phyloP scores from a whole-genome alignment of 2,329 filamentous ascomycete species.

The Zymoseptoria crescenta region DNA sequence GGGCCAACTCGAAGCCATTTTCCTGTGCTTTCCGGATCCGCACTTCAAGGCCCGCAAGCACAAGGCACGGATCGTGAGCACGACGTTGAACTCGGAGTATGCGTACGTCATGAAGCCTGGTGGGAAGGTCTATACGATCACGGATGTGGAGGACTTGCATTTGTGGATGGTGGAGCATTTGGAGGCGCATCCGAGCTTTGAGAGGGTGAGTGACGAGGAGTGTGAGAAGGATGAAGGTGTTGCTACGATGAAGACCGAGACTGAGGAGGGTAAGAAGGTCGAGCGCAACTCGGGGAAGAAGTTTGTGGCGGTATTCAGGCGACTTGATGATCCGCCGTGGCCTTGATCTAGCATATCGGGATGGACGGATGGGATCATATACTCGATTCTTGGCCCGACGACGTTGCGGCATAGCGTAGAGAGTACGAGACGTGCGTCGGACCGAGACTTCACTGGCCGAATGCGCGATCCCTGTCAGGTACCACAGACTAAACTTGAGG shows the following conservation, averaged over 20 bases:
- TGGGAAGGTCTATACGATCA: conserved; percentile 90
- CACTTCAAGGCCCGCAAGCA: conserved; percentile 98
- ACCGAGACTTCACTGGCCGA: background rate
- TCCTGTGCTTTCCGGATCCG: conserved; percentile 96
- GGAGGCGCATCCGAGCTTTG: conserved; percentile 68
- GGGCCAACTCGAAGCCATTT: conserved; percentile 77
- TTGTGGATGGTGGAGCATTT: conserved; percentile 90
- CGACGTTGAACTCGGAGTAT: conserved; percentile 85
- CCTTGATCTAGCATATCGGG: conserved; percentile 25
- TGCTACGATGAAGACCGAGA: conserved; percentile 68
- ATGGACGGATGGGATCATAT: background rate
- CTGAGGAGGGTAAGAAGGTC: conserved; percentile 97
- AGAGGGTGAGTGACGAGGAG: conserved; percentile 58
- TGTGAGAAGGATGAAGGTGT: conserved; percentile 64
- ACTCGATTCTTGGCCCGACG: too few relatives aligned
- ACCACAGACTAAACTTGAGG: background rate
- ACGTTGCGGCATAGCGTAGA: too few relatives aligned
- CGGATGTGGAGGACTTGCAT: conserved; percentile 90
- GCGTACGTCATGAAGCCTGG: conserved; percentile 77
- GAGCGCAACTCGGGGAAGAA: conserved; percentile 82
- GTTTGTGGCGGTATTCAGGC: conserved; percentile 80
- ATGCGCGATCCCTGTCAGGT: background rate
- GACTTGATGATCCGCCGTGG: conserved; percentile 74
- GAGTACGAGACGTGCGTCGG: too few relatives aligned
- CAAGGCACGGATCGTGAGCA: conserved; percentile 88